phyloP scores from a whole-genome alignment of 331 rosid genomes.

The Arachis monticola region DNA sequence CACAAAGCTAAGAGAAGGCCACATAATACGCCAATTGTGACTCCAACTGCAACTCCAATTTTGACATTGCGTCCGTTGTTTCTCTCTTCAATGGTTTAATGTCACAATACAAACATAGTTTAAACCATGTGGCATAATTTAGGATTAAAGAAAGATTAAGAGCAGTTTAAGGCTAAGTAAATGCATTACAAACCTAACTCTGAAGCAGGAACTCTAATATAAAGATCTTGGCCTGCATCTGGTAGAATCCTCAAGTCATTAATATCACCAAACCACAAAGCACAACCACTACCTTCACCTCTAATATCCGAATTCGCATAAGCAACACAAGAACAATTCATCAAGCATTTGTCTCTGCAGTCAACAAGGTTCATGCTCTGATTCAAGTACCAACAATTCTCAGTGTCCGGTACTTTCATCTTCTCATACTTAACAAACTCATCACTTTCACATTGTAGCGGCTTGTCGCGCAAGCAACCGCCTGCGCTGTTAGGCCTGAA shows the following conservation, averaged over 20 bases:
- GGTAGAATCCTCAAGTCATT: constrained; percentile 24
- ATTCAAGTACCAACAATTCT: constrained; percentile 26
- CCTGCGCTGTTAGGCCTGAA: constrained; percentile 40
- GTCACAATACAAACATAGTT: too few species aligned
- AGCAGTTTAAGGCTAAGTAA: too few species aligned
- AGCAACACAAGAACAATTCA: constrained; percentile 36
- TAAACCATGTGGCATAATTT: too few species aligned
- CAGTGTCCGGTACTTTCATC: constrained; percentile 44
- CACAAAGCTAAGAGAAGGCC: constrained; percentile 23
- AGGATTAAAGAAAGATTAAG: too few species aligned
- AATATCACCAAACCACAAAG: constrained; percentile 36
- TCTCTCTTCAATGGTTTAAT: constrained; percentile 13
- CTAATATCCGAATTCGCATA: constrained; percentile 21
- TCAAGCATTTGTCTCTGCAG: constrained; percentile 23
- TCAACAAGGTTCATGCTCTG: constrained; percentile 17
- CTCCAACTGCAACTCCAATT: constrained; percentile 25
- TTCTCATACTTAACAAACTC: constrained; percentile 24
- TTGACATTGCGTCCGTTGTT: constrained; percentile 18
- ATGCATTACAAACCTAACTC: constrained; percentile 1
- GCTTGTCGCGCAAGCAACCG: constrained; percentile 43
- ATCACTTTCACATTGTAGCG: constrained; percentile 33
- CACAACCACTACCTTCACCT: constrained; percentile 30
- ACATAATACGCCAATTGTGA: not conserved
- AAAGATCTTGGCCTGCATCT: constrained; percentile 30
- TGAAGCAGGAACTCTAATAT: constrained; percentile 29